Evolutionary conservation across 768 basidiomycete genomes (phyloP), one percentile per base, ranked within the genome.

Genomic region (Panaeolus cyanescens): DNA sequence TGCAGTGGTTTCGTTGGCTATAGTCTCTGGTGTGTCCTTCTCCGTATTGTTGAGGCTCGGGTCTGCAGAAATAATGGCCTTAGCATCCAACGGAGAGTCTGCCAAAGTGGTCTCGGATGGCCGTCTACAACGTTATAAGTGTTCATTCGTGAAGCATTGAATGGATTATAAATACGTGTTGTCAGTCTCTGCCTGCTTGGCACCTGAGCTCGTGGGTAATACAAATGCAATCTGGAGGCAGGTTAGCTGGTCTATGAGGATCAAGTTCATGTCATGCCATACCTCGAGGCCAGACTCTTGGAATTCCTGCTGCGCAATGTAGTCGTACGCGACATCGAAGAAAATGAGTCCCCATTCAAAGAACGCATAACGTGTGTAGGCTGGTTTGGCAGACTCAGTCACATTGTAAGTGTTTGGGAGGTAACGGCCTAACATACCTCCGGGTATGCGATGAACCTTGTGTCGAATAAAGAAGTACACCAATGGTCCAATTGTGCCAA

Each of bases 391-490:
- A 56, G 22, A 25, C 1, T 9, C 40, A 22, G 33, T 34, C 33
- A 13, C 13, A 13, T 31, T 34, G 33, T 58, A 34, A 56, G 39
- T 54, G 31, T 9, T 32, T 20, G 40, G 32, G 45, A 39, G 13
- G 36, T 30, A 7, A 22, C 15, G 20, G 53, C n/a, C n/a, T n/a
- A 32, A 64, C 82, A 53, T 59, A 91, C 92, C 91, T 70, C 94
- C 93, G 1, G 93, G 90, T 65, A 93, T 77, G 33, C 80, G 78
- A 60, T 93, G 77, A 4, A 92, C 86, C 68, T 94, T 93, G 75
- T 96, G 95, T 67, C 90, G 90, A 22, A 95, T 77, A 73, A 91
- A 96, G 68, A 90, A 92, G 73, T 92, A 93, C 9, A 94, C 77
- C 67, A 96, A 79, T 15, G 92, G 92, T 17, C 87, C 72, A 31